Percentiles rank a stretch among this genome's conserved stretches.
phyloP scores from a whole-genome alignment of 1,284 basidiomycete species.

The Ceratobasidium papillatum region DNA sequence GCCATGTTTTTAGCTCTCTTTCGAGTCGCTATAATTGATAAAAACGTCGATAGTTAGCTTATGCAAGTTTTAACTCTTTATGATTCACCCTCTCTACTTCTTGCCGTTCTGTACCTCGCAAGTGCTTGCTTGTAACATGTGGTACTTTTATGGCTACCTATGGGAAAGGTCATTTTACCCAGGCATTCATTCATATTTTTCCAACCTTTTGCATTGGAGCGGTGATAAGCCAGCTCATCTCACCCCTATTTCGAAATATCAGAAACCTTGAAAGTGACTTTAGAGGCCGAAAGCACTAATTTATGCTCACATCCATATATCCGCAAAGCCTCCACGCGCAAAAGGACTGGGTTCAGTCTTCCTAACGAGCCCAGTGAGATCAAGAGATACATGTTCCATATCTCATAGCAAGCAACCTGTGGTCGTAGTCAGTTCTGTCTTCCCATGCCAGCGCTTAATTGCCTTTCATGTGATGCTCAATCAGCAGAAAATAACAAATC shows the following conservation, averaged over 20 bases:
- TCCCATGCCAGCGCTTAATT: conserved; percentile 21
- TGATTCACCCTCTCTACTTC: conserved; percentile 31
- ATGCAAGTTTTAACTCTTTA: not conserved
- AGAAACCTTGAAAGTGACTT: not conserved
- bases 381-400: conserved; percentile 22
- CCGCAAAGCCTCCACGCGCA: conserved; percentile 31
- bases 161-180: not conserved
- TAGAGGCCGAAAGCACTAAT: not conserved
- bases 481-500: not conserved
- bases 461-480: not conserved
- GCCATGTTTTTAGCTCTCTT: conserved; percentile 43
- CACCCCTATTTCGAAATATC: not conserved
- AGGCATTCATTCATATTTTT: too few species aligned
- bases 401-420: not conserved
- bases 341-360: conserved; percentile 15
- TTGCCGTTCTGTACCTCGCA: conserved; percentile 29
- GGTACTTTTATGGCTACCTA: conserved; percentile 37
- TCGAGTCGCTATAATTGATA: conserved; percentile 31
- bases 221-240: conserved; percentile 24
- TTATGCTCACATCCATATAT: conserved; percentile 35
- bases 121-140: conserved; percentile 33
- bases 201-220: conserved; percentile 21
- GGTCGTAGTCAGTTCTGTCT: not conserved
- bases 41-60: not conserved
- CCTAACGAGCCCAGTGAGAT: conserved; percentile 24